Evolutionary conservation across 148 eudicot genomes (phyloP).

Genomic region (Suaeda aralocaspica): DNA sequence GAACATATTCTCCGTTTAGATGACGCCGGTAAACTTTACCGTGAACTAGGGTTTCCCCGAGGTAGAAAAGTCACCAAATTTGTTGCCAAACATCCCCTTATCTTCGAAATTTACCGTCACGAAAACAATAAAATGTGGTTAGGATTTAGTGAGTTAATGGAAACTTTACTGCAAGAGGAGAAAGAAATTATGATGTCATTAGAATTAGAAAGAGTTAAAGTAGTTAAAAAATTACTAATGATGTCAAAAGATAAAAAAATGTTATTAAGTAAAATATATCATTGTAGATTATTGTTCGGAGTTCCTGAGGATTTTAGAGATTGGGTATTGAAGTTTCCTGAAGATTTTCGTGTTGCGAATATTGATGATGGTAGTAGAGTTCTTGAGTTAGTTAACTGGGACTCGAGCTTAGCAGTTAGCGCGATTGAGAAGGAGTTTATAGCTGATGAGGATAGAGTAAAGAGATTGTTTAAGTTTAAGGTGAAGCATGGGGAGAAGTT

Average conservation of each 20-base stretch:
- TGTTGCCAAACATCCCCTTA: conserved; percentile 57
- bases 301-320: conserved; percentile 87
- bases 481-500: conserved; percentile 63
- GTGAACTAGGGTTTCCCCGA: conserved; percentile 83
- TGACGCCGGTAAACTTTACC: conserved; percentile 78
- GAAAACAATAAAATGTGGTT: conserved; percentile 68
- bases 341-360: conserved; percentile 49
- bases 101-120: conserved; percentile 71
- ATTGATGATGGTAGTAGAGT: conserved; percentile 60
- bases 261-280: conserved; percentile 73
- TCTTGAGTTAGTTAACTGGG: conserved; percentile 79
- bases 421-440: conserved; percentile 75
- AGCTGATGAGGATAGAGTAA: conserved; percentile 77
- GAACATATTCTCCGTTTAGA: conserved; percentile 69
- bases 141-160: conserved; percentile 79
- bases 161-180: conserved; percentile 51
- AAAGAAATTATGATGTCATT: conserved; percentile 29
- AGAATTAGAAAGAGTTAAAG: conserved; percentile 58
- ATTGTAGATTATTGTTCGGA: conserved; percentile 69
- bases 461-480: conserved; percentile 61
- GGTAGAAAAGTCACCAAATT: conserved; percentile 66
- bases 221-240: conserved; percentile 77
- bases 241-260: conserved; percentile 64
- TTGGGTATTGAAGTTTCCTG: conserved; percentile 57
- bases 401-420: conserved; percentile 67